Evolutionary conservation across 2,329 filamentous ascomycete species (phyloP).

Genomic region (Fusarium pseudoanthophilum): DNA sequence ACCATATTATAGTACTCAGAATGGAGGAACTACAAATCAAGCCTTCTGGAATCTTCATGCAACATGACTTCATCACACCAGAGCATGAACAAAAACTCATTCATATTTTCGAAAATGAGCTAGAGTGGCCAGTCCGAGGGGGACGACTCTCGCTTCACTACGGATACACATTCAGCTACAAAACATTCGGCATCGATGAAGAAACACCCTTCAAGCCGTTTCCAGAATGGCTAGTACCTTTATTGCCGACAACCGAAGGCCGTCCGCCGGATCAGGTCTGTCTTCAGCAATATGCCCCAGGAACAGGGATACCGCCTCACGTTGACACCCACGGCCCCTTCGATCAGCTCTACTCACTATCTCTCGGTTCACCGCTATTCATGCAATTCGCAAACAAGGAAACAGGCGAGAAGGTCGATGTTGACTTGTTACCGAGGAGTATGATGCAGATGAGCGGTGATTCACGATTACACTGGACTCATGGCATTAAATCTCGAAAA

Average conservation of each 20-base stretch:
- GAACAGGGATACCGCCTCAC: conserved; percentile 69
- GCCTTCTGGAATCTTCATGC: conserved; percentile 56
- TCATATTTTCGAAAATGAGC: conserved; percentile 54
- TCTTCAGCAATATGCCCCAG: conserved; percentile 69
- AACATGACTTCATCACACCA: conserved; percentile 58
- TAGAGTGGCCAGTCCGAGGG: conserved; percentile 58
- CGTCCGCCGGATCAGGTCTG: conserved; percentile 67
- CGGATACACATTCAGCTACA: conserved; percentile 68
- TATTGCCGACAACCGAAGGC: conserved; percentile 57
- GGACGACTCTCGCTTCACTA: conserved; percentile 64
- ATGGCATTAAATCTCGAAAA: conserved; percentile 65
- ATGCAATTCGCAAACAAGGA: conserved; percentile 56
- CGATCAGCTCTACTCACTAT: conserved; percentile 58
- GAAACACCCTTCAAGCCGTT: conserved; percentile 61
- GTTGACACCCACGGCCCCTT: conserved; percentile 65
- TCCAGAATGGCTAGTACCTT: conserved; percentile 60
- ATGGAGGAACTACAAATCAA: conserved; percentile 43
- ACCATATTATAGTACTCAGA: background rate
- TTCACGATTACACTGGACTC: conserved; percentile 64
- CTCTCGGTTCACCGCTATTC: conserved; percentile 54
- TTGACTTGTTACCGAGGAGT: conserved; percentile 60
- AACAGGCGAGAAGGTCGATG: conserved; percentile 49
- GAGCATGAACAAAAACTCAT: conserved; percentile 59
- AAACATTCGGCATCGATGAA: conserved; percentile 65
- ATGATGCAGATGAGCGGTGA: conserved; percentile 64